These are phyloP conservation scores for Coemansia sp. DNA, from an alignment of 192 early-diverging fungal genomes.

Conservation along the genomic window DNA sequence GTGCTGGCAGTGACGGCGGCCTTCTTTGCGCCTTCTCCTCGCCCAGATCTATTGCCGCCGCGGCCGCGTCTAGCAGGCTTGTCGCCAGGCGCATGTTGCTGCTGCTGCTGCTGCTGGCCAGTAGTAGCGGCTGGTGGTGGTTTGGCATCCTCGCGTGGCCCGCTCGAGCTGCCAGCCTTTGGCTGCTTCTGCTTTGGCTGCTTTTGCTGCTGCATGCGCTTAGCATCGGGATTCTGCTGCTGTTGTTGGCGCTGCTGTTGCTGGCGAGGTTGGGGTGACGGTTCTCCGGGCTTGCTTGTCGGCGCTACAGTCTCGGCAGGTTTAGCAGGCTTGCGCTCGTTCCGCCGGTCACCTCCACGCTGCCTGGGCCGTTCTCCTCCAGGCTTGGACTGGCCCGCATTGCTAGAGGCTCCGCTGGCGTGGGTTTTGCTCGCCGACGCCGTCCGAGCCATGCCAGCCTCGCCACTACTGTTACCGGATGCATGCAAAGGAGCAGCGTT, in stretches of 20 bases:
- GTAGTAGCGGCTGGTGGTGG: too few relatives aligned
- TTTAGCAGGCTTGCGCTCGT: background rate
- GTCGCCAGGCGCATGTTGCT: background rate
- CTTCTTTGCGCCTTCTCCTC: slow-evolving; percentile 1
- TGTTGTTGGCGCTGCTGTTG: background rate
- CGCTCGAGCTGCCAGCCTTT: background rate
- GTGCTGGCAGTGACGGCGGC: background rate
- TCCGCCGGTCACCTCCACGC: background rate
- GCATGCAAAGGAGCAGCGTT: background rate
- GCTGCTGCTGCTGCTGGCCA: background rate
- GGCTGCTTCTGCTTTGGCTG: background rate
- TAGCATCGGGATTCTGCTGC: background rate
- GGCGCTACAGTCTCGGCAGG: too few relatives aligned
- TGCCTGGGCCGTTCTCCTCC: background rate
- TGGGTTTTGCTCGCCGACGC: background rate
- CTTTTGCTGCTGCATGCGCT: background rate
- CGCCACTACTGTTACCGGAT: background rate
- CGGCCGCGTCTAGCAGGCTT: slow-evolving; percentile 9
- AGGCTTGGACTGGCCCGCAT: background rate
- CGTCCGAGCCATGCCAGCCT: background rate
- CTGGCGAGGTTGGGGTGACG: background rate
- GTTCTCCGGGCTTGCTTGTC: background rate
- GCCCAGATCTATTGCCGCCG: slow-evolving; percentile 5
- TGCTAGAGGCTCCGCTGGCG: background rate
- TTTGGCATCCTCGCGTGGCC: background rate